Evolutionary conservation across 2,329 filamentous ascomycete genomes (phyloP), one percentile per base, ranked within the genome.

Genomic region (Pezicula rhizophila): DNA sequence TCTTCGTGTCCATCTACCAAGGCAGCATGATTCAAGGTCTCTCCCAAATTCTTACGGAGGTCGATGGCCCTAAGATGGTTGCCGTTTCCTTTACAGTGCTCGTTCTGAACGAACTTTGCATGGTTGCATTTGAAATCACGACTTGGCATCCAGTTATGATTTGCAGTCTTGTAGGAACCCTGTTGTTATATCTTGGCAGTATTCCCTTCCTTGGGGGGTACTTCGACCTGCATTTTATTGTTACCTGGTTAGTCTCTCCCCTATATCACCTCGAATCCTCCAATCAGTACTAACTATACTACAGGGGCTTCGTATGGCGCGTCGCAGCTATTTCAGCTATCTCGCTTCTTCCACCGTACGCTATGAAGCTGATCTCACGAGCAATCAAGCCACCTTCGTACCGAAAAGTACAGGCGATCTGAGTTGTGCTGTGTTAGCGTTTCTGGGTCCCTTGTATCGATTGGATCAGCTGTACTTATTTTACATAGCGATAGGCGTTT

Each of bases 121-220:
- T 99, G 95, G 93, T 97, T 2, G 92, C 91, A 3, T 89, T 95
- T 51, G 88, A 96, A 65, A 88, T 99, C 59, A 96, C 89, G 3
- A 99, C 93, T 0, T 99, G 93, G 93, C 93, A 97, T 67, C 86
- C 86, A 35, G 76, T 92, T 53, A 97, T 97, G 91, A 84, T 95
- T 47, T 71, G 88, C 45, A 85, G 79, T 57, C 86, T 97, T 52
- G 62, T 96, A 5, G 91, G 89, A 12, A 99, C 93, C 0, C 84
- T 87, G 40, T 66, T 85, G 25, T 66, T 92, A n/a, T 99, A 88
- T 62, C 74, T 91, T 23, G 89, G 82, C 3, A 89, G 82, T 35
- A 75, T 97, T 17, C 93, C 93, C 2, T 95, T 96, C 60, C 68
- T 99, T 18, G 87, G 85, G 77, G 54, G 77, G n/a, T 97, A 97